Base-by-base conservation (phyloP, 2,329 filamentous ascomycete genomes). In the Ophioceras dolichostomum region DNA sequence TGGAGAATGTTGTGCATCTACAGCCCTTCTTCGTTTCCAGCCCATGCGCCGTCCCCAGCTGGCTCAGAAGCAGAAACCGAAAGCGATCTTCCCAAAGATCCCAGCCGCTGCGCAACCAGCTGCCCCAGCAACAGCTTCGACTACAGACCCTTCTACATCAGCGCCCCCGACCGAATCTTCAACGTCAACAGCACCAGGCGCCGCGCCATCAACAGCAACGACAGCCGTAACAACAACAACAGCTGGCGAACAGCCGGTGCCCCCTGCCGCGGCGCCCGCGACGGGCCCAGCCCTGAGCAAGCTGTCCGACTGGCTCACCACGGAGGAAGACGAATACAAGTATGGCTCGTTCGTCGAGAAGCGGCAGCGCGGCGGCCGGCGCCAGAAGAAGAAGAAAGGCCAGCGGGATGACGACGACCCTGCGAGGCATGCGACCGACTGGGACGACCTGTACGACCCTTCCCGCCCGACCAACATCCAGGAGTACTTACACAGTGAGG, bases 371-470 rank as follows among this genome's bases (percentile, higher is more conserved):
- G 84, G 84, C 39, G 83, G 84, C 30, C 77, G 84, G 41, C 43
- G 47, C 34, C 46, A 44, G 35, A 58, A 55, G 44, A 56, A 55
- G 40, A 82, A 79, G 60, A n/a, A n/a, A n/a, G 86, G 83, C 59
- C 80, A 79, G 53, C 79, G 82, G 58, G 83, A 76, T 42, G 68
- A 72, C 45, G 65, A 74, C 5, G 64, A 67, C 33, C 57, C 12
- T 5, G 69, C 21, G 58, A 60, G 5, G 61, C 69, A 36, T 12
- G 70, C 76, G 54, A 76, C 73, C n/a, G 79, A 94, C 52, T 95
- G 87, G 87, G 83, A 94, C 54, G 86, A 93, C 54, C 73, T 91
- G 18, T 95, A 94, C 55, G 88, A 94, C 50, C 84, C 86, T 1
- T 67, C 80, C 10, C 67, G 83, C 28, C 87, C 88, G 8, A 93